phyloP scores from a whole-genome alignment of 768 basidiomycete species.

The Pleurotus djamor region DNA sequence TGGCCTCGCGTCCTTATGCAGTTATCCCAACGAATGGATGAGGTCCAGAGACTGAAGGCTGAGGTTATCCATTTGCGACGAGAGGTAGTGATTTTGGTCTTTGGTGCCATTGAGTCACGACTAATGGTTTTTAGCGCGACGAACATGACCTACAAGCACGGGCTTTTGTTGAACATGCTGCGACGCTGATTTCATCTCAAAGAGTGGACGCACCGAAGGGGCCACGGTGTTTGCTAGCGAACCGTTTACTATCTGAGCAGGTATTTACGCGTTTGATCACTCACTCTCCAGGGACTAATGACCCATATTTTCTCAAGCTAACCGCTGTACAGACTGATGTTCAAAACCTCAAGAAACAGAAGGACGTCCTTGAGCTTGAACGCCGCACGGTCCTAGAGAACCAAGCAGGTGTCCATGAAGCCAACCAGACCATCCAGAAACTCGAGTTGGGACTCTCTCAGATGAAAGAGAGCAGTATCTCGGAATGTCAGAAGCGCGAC shows the following conservation, averaged over 20 bases:
- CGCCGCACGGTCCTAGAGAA: constrained; percentile 22
- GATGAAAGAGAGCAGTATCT: not conserved
- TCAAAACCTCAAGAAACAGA: constrained; percentile 1
- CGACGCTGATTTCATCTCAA: not conserved
- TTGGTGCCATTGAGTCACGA: not conserved
- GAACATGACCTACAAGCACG: constrained; percentile 3
- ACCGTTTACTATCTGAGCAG: not conserved
- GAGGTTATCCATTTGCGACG: not conserved
- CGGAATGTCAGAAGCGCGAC: not conserved
- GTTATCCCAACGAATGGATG: not conserved
- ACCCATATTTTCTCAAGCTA: not conserved
- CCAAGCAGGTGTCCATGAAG: constrained; percentile 34
- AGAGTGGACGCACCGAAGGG: not conserved
- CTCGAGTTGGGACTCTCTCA: constrained; percentile 28
- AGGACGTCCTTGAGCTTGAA: not conserved
- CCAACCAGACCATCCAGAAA: constrained; percentile 26
- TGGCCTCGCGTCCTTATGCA: not conserved
- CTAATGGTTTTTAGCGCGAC: not conserved
- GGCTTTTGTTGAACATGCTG: not conserved
- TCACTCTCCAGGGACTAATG: not conserved
- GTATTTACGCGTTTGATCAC: not conserved
- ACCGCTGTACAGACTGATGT: not conserved
- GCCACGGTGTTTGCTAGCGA: not conserved
- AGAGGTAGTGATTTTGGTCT: not conserved
- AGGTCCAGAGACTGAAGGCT: not conserved